Evolutionary conservation across 768 basidiomycete genomes (phyloP).

Genomic region (Amanita phalloides): DNA sequence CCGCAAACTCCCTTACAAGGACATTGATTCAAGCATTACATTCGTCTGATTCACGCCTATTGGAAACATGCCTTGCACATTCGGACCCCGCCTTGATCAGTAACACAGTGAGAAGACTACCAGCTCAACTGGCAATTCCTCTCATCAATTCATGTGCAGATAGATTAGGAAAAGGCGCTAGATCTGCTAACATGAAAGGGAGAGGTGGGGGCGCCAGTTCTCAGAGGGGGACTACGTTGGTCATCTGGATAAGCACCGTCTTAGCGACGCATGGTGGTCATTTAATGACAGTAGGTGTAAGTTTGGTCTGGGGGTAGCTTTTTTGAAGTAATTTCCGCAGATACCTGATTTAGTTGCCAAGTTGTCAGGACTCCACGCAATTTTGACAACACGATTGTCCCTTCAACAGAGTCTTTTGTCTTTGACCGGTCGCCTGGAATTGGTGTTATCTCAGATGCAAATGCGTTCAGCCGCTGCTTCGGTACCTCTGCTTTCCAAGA

Average conservation of each 20-base stretch:
- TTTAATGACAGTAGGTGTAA: slow-evolving; percentile 76
- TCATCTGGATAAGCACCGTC: slow-evolving; percentile 74
- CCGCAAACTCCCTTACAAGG: slow-evolving; percentile 82
- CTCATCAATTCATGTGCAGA: slow-evolving; percentile 86
- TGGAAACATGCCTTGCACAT: slow-evolving; percentile 82
- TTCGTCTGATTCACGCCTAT: slow-evolving; percentile 78
- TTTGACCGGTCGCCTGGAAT: slow-evolving; percentile 83
- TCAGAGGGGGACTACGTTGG: slow-evolving; percentile 59
- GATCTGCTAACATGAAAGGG: slow-evolving; percentile 65
- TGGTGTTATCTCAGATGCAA: slow-evolving; percentile 90
- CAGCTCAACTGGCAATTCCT: slow-evolving; percentile 78
- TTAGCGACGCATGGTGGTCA: slow-evolving; percentile 82
- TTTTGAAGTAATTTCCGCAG: slow-evolving; percentile 27
- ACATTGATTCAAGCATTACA: slow-evolving; percentile 95
- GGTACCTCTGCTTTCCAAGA: slow-evolving; percentile 35
- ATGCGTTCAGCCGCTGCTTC: slow-evolving; percentile 70
- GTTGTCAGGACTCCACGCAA: slow-evolving; percentile 75
- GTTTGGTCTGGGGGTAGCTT: slow-evolving; percentile 2
- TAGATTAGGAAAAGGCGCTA: slow-evolving; percentile 66
- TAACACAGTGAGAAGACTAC: slow-evolving; percentile 80
- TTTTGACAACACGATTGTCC: slow-evolving; percentile 67
- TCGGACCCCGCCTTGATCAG: slow-evolving; percentile 73
- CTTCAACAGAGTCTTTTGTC: slow-evolving; percentile 80
- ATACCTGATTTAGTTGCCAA: slow-evolving; percentile 88
- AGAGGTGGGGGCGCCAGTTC: slow-evolving; percentile 72